These are phyloP conservation scores for Botrytis medusae DNA, from an alignment of 2,329 filamentous ascomycete genomes.

Conservation along the genomic window DNA sequence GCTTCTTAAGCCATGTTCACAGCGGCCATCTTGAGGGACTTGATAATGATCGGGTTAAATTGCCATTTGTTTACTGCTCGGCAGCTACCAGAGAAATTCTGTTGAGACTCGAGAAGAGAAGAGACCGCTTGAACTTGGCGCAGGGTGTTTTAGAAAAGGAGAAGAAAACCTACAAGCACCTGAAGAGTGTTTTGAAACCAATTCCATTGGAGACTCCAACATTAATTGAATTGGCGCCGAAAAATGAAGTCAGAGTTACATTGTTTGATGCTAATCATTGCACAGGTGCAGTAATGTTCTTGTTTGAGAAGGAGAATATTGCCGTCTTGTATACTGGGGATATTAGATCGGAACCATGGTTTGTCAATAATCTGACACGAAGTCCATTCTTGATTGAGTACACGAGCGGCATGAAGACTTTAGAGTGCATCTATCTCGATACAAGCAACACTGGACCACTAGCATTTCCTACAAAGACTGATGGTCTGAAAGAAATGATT, in stretches of 20 bases:
- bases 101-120: conserved; percentile 74
- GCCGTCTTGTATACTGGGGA: conserved; percentile 88
- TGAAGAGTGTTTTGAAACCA: conserved; percentile 73
- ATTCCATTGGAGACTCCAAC: conserved; percentile 81
- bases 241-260: conserved; percentile 72
- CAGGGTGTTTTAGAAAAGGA: conserved; percentile 74
- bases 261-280: conserved; percentile 93
- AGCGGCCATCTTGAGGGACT: conserved; percentile 79
- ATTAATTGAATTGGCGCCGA: conserved; percentile 68
- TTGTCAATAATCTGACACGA: conserved; percentile 70
- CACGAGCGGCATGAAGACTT: conserved; percentile 58
- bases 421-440: conserved; percentile 87
- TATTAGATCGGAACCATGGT: conserved; percentile 82
- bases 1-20: conserved; percentile 90
- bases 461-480: conserved; percentile 61
- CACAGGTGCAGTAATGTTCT: conserved; percentile 85
- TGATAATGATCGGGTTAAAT: conserved; percentile 66
- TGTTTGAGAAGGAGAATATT: conserved; percentile 72
- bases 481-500: conserved; percentile 74
- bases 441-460: conserved; percentile 66
- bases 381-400: conserved; percentile 77
- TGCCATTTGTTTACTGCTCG: conserved; percentile 90
- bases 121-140: conserved; percentile 78
- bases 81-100: conserved; percentile 78
- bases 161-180: conserved; percentile 73